Percentiles rank a stretch among this genome's conserved stretches.
phyloP scores from a whole-genome alignment of 306 rosid genomes.

The Vicia faba region DNA sequence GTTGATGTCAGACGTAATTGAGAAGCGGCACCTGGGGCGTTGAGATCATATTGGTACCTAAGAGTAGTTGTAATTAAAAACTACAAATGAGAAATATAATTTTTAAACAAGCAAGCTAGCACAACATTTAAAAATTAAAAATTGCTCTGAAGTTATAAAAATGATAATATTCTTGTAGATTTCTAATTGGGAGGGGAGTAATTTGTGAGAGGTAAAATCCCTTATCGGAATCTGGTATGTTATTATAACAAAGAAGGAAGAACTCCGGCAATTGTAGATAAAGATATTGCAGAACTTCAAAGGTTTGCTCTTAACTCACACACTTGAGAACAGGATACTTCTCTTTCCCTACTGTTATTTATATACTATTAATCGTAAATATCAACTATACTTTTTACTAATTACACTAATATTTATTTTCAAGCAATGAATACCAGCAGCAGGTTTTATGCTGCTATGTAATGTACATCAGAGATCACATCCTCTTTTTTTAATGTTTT shows the following conservation, averaged over 20 bases:
- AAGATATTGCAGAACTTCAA: background rate
- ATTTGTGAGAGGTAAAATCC: background rate
- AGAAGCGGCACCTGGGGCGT: conserved; percentile 84
- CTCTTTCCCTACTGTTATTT: background rate
- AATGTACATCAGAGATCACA: background rate
- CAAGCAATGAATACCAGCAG: background rate
- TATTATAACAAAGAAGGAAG: background rate
- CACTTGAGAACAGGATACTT: background rate
- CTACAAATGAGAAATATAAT: conserved; percentile 17
- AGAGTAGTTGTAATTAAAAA: conserved; percentile 36
- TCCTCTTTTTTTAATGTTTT: background rate
- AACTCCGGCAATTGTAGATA: background rate
- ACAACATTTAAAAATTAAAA: conserved; percentile 10
- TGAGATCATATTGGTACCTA: conserved; percentile 84
- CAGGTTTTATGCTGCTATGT: conserved; percentile 1
- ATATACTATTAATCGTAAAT: background rate
- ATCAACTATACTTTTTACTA: background rate
- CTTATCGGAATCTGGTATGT: background rate
- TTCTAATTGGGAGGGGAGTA: background rate
- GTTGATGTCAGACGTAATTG: conserved; percentile 87
- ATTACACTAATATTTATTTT: background rate
- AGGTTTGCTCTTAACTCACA: background rate
- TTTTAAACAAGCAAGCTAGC: background rate
- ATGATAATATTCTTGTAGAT: conserved; percentile 12
- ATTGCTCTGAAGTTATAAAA: conserved; percentile 7